Conservation (phyloP, 805 yeast genomes). For the Saturnispora diversa region DNA sequence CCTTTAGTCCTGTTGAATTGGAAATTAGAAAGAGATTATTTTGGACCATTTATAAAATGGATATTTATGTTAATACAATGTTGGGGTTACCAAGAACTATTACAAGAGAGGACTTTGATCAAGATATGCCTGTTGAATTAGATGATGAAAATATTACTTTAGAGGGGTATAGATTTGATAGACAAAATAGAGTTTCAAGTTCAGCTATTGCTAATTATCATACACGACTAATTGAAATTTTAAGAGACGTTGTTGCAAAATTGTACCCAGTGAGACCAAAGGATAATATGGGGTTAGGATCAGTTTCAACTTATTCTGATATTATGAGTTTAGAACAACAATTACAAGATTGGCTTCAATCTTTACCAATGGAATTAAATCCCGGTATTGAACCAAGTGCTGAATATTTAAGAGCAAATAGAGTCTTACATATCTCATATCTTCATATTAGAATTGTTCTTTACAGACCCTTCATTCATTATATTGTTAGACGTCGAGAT, state of each 20-base stretch:
- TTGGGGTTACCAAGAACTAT: constrained; percentile 78
- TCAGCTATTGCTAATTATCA: constrained; percentile 81
- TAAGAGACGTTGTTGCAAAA: constrained; percentile 62
- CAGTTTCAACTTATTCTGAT: constrained; percentile 20
- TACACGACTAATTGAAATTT: constrained; percentile 61
- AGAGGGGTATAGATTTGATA: constrained; percentile 38
- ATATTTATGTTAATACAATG: constrained; percentile 79
- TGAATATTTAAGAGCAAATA: constrained; percentile 63
- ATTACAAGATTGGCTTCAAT: constrained; percentile 62
- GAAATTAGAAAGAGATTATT: constrained; percentile 80
- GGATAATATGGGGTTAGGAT: constrained; percentile 14
- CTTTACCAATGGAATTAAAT: constrained; percentile 60
- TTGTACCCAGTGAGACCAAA: constrained; percentile 63
- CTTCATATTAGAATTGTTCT: constrained; percentile 72
- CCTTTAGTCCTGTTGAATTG: constrained; percentile 65
- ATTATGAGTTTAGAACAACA: constrained; percentile 62
- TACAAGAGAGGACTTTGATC: constrained; percentile 74
- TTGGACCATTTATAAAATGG: constrained; percentile 88
- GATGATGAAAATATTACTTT: constrained; percentile 83
- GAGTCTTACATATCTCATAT: constrained; percentile 62
- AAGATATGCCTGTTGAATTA: constrained; percentile 72
- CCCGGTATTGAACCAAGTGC: constrained; percentile 65
- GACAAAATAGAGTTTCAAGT: constrained; percentile 50
- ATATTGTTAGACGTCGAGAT: constrained; percentile 47
- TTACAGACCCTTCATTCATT: constrained; percentile 85